phyloP scores from a whole-genome alignment of 1,139 yeast genomes.

The Geotrichum cucujoidarum region DNA sequence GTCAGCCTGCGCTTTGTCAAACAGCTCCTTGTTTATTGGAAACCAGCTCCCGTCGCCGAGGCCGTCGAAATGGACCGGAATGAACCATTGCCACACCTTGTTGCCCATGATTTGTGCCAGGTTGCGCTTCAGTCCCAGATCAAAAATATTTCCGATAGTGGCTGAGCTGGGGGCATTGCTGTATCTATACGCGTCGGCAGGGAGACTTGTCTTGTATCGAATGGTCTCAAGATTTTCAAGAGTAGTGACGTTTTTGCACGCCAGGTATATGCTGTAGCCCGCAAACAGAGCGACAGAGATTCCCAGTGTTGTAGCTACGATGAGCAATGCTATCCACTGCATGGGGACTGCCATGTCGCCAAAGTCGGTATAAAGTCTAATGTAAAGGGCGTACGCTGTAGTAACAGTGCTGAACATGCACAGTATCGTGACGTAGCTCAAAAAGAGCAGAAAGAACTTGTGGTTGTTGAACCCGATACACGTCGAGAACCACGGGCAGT shows the following conservation, averaged over 20 bases:
- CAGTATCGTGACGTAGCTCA: slow-evolving; percentile 53
- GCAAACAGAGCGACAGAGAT: slow-evolving; percentile 59
- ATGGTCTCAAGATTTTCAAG: slow-evolving; percentile 68
- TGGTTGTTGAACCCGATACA: slow-evolving; percentile 84
- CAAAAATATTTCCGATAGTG: slow-evolving; percentile 63
- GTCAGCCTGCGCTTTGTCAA: slow-evolving; percentile 3
- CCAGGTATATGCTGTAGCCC: slow-evolving; percentile 53
- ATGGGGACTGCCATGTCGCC: slow-evolving; percentile 44
- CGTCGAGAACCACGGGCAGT: slow-evolving; percentile 93
- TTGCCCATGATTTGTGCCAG: slow-evolving; percentile 72
- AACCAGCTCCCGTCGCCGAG: slow-evolving; percentile 17
- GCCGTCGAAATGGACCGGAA: slow-evolving; percentile 47
- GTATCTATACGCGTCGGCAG: slow-evolving; percentile 40
- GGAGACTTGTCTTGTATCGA: slow-evolving; percentile 45
- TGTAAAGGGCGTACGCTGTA: slow-evolving; percentile 40
- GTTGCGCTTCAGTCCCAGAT: slow-evolving; percentile 60
- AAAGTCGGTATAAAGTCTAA: neutral
- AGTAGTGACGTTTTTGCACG: slow-evolving; percentile 66
- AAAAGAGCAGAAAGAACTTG: slow-evolving; percentile 71
- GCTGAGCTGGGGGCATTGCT: slow-evolving; percentile 40
- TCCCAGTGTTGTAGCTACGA: slow-evolving; percentile 56
- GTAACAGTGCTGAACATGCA: slow-evolving; percentile 41
- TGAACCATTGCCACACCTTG: slow-evolving; percentile 57
- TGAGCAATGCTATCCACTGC: slow-evolving; percentile 54
- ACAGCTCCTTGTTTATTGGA: slow-evolving; percentile 14